Evolutionary conservation across 2,329 filamentous ascomycete species (phyloP).

Genomic region (Aspergillus tubingensis): DNA sequence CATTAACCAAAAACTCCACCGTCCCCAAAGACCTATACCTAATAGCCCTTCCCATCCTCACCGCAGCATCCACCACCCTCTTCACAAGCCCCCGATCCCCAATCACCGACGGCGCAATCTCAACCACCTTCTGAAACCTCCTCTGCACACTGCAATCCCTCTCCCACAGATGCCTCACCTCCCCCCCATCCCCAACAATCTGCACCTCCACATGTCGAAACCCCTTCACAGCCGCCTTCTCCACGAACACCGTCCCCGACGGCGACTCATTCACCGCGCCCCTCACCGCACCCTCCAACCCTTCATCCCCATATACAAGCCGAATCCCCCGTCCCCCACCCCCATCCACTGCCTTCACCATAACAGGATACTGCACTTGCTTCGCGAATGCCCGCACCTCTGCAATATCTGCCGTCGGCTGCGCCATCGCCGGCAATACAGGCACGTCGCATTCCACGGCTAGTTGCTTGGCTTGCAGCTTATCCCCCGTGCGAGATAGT

Average conservation of each 20-base stretch:
- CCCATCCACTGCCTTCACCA: conserved; percentile 67
- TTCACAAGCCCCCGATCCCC: conserved; percentile 49
- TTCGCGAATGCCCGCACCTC: conserved; percentile 61
- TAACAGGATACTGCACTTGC: conserved; percentile 55
- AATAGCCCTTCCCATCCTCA: conserved; percentile 47
- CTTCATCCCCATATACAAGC: conserved; percentile 48
- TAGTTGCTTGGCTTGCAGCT: conserved; percentile 55
- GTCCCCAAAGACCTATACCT: conserved; percentile 63
- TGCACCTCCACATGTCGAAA: conserved; percentile 65
- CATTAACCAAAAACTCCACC: conserved; percentile 64
- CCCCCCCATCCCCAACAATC: conserved; percentile 58
- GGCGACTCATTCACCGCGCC: conserved; percentile 61
- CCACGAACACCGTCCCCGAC: conserved; percentile 58
- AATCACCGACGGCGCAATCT: conserved; percentile 58
- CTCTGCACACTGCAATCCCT: conserved; percentile 63
- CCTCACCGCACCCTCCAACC: conserved; percentile 50
- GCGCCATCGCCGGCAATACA: conserved; percentile 51
- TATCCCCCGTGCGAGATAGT: conserved; percentile 58
- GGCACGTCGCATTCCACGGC: conserved; percentile 56
- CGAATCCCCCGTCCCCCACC: conserved; percentile 64
- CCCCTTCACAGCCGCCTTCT: conserved; percentile 63
- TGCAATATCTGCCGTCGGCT: conserved; percentile 46
- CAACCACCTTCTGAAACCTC: conserved; percentile 63
- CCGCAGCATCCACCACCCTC: conserved; percentile 55
- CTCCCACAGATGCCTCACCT: conserved; percentile 60